A percentile compares a stretch with the other conserved stretches of the same genome.
Conservation (phyloP, 139 green algal genomes). For the Coccomyxa sp. region DNA sequence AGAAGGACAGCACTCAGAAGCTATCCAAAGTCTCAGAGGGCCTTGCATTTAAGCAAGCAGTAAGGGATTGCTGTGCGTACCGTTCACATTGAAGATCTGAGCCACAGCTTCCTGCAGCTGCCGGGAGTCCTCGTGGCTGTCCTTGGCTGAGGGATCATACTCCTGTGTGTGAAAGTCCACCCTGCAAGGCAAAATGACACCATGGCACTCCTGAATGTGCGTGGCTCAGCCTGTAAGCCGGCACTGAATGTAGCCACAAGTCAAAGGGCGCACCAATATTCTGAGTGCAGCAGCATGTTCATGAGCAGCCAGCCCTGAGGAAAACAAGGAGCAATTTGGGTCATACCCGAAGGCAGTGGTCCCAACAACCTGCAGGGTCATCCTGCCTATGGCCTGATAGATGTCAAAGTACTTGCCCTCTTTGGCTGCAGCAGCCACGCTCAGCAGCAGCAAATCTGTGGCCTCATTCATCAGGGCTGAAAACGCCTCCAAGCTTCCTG, state of each 20-base stretch:
- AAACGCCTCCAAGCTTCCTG: slow-evolving; percentile 27
- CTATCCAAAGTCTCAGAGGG: neutral
- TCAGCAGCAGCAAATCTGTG: slow-evolving; percentile 22
- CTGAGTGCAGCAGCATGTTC: neutral
- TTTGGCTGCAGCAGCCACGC: slow-evolving; percentile 21
- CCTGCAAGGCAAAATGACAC: neutral
- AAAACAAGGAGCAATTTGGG: neutral
- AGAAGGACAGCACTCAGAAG: neutral
- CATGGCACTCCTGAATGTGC: neutral
- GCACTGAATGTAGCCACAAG: neutral
- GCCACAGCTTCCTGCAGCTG: neutral
- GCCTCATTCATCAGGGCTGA: slow-evolving; percentile 34
- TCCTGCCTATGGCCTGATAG: slow-evolving; percentile 29
- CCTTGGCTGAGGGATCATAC: neutral
- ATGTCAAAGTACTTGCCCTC: slow-evolving; percentile 34
- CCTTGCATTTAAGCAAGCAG: neutral
- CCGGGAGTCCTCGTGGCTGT: neutral
- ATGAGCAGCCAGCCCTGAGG: neutral
- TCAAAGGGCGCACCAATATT: neutral
- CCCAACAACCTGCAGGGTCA: slow-evolving; percentile 56
- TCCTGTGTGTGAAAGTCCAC: slow-evolving; percentile 12
- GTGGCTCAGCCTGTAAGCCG: neutral
- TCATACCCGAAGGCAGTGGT: slow-evolving; percentile 53
- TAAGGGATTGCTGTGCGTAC: neutral
- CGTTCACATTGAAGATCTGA: neutral